Evolutionary conservation across 2,329 filamentous ascomycete genomes (phyloP), one percentile per base, ranked within the genome.

Genomic region (Beauveria asiatica): DNA sequence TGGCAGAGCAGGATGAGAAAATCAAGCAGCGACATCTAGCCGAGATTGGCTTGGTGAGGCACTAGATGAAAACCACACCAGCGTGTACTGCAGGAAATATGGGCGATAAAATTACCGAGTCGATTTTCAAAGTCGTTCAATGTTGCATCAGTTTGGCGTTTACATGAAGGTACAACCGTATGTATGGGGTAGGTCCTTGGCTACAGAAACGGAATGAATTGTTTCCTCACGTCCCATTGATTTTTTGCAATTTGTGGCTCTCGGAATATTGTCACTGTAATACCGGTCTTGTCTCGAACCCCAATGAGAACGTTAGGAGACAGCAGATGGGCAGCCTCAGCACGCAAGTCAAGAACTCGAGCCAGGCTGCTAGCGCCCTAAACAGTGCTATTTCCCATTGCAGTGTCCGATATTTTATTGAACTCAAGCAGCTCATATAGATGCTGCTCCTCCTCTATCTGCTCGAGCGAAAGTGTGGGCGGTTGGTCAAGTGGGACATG

Each of bases 1-100:
- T 97, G 27, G 87, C 88, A 25, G 93, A 97, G 68, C 90, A 97
- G 71, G 89, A 93, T 55, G 85, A 88, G 68, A 81, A 83, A 60
- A 92, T 91, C 65, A 96, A 93, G 75, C 79, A 87, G 65, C 80
- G 89, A 62, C 96, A 89, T 69, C 68, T 91, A 66, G 85, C 69
- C 1, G 39, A 57, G 17, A 65, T 71, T 23, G 65, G 61, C 61
- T n/a, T 58, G 19, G 57, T 48, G 8, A n/a, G 21, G 13, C 25
- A 25, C 5, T 59, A 53, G 41, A 9, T 7, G 19, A 27, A 27
- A 0, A 33, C n/a, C 5, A 37, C 5, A 17, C 3, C 19, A 13
- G 27, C 6, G 33, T 55, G 1, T 33, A 23, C 10, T 19, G 10
- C n/a, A 19, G 23, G 37, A n/a, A 10, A 46, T 21, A 25, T n/a